A percentile compares a stretch with the other conserved stretches of the same genome.
Evolutionary conservation across 2,329 filamentous ascomycete species (phyloP).

Genomic region (Apiospora sp.): DNA sequence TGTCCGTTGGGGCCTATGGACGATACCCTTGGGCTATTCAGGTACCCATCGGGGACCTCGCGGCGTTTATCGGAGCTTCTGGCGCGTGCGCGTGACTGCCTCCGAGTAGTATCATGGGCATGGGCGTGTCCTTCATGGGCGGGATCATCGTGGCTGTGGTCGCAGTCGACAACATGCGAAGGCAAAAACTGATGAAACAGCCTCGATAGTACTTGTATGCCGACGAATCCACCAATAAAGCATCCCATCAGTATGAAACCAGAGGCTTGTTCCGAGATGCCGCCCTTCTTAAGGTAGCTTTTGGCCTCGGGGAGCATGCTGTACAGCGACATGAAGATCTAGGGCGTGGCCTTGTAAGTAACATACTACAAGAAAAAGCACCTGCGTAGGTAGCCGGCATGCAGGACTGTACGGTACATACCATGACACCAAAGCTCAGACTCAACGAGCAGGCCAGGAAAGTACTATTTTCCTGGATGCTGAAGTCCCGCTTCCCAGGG

Average conservation of each 20-base stretch:
- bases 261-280: slow-evolving; percentile 71
- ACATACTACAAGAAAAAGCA: not conserved
- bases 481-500: slow-evolving; percentile 78
- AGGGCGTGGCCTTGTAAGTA: slow-evolving; percentile 19
- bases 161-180: slow-evolving; percentile 82
- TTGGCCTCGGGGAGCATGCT: slow-evolving; percentile 92
- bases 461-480: slow-evolving; percentile 85
- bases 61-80: slow-evolving; percentile 35
- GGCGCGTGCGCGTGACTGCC: slow-evolving; percentile 34
- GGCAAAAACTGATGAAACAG: slow-evolving; percentile 78
- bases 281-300: slow-evolving; percentile 75
- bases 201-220: slow-evolving; percentile 77
- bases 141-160: slow-evolving; percentile 73
- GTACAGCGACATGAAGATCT: slow-evolving; percentile 92
- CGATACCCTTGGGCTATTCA: slow-evolving; percentile 27
- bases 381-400: slow-evolving; percentile 17
- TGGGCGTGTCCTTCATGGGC: slow-evolving; percentile 40
- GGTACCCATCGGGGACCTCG: slow-evolving; percentile 29
- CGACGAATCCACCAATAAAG: slow-evolving; percentile 76
- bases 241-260: slow-evolving; percentile 73
- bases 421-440: slow-evolving; percentile 96
- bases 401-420: slow-evolving; percentile 51
- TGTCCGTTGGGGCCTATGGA: slow-evolving; percentile 32
- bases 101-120: slow-evolving; percentile 33
- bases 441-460: slow-evolving; percentile 91